Conservation (phyloP, 768 basidiomycete genomes). For the Pleurotus ostreatus region DNA sequence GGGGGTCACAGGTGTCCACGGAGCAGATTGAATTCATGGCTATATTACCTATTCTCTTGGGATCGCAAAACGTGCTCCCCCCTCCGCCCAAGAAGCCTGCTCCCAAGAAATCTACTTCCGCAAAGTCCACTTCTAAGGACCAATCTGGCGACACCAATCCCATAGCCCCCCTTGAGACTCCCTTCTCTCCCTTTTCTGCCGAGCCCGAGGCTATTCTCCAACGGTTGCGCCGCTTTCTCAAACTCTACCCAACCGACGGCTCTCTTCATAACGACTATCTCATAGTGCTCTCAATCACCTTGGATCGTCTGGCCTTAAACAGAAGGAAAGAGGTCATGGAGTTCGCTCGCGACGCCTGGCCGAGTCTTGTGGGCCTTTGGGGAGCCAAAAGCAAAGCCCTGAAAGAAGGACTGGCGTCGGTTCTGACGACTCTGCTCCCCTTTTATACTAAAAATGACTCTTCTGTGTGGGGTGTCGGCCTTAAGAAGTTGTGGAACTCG, state of each 20-base stretch:
- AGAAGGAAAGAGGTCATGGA: constrained; percentile 48
- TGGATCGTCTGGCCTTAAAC: constrained; percentile 80
- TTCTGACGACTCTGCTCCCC: constrained; percentile 69
- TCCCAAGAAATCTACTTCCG: too few species aligned
- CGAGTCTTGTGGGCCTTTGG: constrained; percentile 68
- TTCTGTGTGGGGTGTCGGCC: constrained; percentile 34
- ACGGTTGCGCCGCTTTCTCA: constrained; percentile 60
- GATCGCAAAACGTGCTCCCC: constrained; percentile 33
- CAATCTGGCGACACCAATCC: too few species aligned
- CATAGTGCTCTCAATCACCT: constrained; percentile 57
- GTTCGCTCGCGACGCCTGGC: constrained; percentile 64
- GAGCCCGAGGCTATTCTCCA: constrained; percentile 1
- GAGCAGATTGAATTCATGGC: constrained; percentile 74
- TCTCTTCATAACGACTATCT: constrained; percentile 79
- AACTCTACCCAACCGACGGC: constrained; percentile 65
- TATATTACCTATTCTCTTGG: constrained; percentile 56
- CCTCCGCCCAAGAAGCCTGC: too few species aligned
- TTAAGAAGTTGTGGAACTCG: constrained; percentile 49
- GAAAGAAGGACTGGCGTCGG: constrained; percentile 78
- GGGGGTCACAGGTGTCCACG: constrained; percentile 26
- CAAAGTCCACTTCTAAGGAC: too few species aligned
- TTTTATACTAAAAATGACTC: constrained; percentile 48
- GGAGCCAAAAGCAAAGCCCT: constrained; percentile 67
- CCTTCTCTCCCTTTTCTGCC: constrained; percentile 30
- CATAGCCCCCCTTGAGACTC: constrained; percentile 48